These are phyloP conservation scores for Draba incana DNA, from an alignment of 345 rosid genomes.

Conservation along the genomic window DNA sequence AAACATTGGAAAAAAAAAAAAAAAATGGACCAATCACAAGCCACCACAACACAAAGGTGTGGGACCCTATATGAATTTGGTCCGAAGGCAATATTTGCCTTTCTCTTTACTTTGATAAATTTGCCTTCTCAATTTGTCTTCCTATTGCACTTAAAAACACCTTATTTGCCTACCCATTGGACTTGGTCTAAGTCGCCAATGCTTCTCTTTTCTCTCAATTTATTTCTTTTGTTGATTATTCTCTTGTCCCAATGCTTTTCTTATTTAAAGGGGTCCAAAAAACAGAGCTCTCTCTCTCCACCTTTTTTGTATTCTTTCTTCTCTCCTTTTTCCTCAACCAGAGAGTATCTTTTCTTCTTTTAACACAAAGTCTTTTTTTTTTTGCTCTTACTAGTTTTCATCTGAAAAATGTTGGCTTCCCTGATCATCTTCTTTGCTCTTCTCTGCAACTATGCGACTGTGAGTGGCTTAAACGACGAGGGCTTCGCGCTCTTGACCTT, in stretches of 20 bases:
- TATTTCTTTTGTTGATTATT: not conserved
- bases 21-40: too few relatives aligned
- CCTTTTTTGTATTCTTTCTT: slow-evolving; percentile 36
- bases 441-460: slow-evolving; percentile 44
- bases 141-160: too few relatives aligned
- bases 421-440: slow-evolving; percentile 41
- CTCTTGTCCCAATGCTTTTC: slow-evolving; percentile 35
- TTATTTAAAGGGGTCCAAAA: slow-evolving; percentile 21
- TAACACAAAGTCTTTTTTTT: slow-evolving; percentile 9
- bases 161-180: too few relatives aligned
- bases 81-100: too few relatives aligned
- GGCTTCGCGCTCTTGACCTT: slow-evolving; percentile 78
- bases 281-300: slow-evolving; percentile 25
- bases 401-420: slow-evolving; percentile 47
- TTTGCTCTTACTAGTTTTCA: slow-evolving; percentile 5
- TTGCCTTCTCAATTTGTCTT: too few relatives aligned
- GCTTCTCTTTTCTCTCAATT: slow-evolving; percentile 26
- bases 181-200: too few relatives aligned
- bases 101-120: too few relatives aligned
- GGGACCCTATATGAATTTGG: too few relatives aligned
- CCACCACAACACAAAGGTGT: too few relatives aligned
- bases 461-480: slow-evolving; percentile 55
- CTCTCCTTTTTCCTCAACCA: slow-evolving; percentile 40
- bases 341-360: slow-evolving; percentile 36
- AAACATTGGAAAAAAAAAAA: too few relatives aligned